Conservation (phyloP, 1,284 basidiomycete species). For the Moesziomyces antarcticus region DNA sequence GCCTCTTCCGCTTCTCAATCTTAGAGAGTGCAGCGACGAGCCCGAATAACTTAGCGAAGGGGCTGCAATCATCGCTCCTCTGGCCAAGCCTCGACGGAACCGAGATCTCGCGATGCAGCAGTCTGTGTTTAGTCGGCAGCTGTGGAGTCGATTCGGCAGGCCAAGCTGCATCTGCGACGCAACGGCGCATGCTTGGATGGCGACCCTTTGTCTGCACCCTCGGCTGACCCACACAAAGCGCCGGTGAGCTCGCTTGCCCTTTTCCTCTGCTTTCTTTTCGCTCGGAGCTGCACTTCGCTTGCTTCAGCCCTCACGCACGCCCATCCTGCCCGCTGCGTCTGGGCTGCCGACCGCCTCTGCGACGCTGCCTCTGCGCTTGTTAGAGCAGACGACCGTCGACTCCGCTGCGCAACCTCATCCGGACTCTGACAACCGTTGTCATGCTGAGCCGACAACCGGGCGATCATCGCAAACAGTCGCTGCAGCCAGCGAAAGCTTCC, state of each 20-base stretch:
- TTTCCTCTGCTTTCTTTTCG: not conserved
- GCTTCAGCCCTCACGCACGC: not conserved
- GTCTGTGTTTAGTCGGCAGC: not conserved
- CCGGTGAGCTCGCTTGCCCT: not conserved
- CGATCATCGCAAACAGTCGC: not conserved
- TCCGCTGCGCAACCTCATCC: not conserved
- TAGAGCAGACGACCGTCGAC: not conserved
- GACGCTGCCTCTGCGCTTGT: not conserved
- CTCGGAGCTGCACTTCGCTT: not conserved
- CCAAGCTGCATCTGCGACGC: not conserved
- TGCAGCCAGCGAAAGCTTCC: not conserved
- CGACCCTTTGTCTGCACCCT: not conserved
- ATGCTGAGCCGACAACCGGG: not conserved
- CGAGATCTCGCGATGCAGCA: not conserved
- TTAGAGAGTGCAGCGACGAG: no score
- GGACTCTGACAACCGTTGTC: not conserved
- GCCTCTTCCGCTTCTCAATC: no score
- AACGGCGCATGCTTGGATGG: not conserved
- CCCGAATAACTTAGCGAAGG: no score
- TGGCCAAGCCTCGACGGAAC: not conserved
- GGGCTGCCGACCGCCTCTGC: no score
- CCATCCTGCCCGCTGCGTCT: no score
- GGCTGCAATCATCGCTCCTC: no score
- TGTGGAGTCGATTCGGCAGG: not conserved
- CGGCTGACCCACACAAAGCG: no score